These are phyloP conservation scores for Babesia bovis DNA, from an alignment of 169 alveolate genomes.

Conservation along the genomic window DNA sequence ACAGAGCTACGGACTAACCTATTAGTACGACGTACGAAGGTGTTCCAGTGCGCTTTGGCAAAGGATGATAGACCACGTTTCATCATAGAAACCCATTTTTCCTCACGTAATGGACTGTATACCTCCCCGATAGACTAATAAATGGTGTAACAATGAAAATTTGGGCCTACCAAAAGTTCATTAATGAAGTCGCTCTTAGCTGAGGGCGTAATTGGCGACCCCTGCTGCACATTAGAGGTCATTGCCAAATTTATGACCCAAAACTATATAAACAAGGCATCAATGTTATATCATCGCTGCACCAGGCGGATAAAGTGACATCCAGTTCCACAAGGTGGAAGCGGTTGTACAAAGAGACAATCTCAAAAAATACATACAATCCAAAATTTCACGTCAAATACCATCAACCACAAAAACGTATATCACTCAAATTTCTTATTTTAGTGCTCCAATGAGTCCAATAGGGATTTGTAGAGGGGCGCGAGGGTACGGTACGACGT, in stretches of 20 bases:
- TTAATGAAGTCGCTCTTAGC: conserved; percentile 47
- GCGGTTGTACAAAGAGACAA: background rate
- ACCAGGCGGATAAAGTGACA: background rate
- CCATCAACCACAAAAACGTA: too few relatives aligned
- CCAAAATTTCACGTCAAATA: background rate
- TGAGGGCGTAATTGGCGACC: conserved; percentile 11
- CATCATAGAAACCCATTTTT: conserved; percentile 65
- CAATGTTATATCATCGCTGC: background rate
- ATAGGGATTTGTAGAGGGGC: too few relatives aligned
- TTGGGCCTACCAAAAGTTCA: conserved; percentile 42
- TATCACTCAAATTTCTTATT: too few relatives aligned
- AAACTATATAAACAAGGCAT: background rate
- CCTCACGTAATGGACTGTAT: conserved; percentile 44
- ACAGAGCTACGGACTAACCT: conserved; percentile 49
- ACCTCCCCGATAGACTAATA: conserved; percentile 66
- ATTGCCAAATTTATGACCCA: conserved; percentile 3
- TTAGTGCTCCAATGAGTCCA: too few relatives aligned
- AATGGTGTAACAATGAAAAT: background rate
- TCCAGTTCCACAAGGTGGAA: background rate
- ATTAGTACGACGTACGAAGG: conserved; percentile 62
- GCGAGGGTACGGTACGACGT: too few relatives aligned
- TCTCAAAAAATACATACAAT: background rate
- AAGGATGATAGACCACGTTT: conserved; percentile 52
- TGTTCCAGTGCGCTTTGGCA: conserved; percentile 63
- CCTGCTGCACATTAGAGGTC: conserved; percentile 22